A percentile compares a stretch with the other conserved stretches of the same genome.
phyloP scores from a whole-genome alignment of 805 yeast genomes.

The Wickerhamiella dianesei region DNA sequence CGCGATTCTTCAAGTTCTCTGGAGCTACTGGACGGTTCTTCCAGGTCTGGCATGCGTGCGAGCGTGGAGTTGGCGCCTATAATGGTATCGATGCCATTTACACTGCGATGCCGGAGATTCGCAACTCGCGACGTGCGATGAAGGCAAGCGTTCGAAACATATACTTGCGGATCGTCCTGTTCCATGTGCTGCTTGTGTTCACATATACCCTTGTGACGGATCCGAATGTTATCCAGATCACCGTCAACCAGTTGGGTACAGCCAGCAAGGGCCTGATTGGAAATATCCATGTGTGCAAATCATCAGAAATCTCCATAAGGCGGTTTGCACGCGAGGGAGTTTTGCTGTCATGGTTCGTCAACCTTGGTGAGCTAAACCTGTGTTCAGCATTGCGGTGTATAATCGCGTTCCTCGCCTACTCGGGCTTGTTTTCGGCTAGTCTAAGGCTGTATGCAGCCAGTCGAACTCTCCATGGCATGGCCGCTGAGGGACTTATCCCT shows the following conservation, averaged over 20 bases:
- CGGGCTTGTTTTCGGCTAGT: conserved; percentile 7
- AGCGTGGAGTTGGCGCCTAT: conserved; percentile 4
- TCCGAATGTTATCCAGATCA: conserved; percentile 2
- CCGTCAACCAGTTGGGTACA: neutral
- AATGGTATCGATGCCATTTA: conserved; percentile 11
- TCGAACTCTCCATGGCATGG: conserved; percentile 13
- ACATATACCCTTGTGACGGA: conserved; percentile 8
- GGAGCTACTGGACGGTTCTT: conserved; percentile 7
- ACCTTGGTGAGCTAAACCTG: conserved; percentile 2
- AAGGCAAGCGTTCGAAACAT: conserved; percentile 5
- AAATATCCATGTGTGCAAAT: neutral
- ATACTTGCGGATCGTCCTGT: conserved; percentile 4
- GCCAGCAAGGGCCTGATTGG: neutral
- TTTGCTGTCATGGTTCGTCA: conserved; percentile 8
- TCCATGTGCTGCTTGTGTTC: conserved; percentile 7
- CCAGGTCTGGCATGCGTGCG: conserved; percentile 8
- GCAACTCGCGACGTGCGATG: conserved; percentile 16
- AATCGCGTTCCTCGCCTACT: conserved; percentile 8
- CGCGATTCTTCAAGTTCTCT: neutral
- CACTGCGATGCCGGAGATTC: conserved; percentile 14
- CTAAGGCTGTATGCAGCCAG: conserved; percentile 12
- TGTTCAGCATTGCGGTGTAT: conserved; percentile 7
- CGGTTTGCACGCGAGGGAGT: conserved; percentile 3
- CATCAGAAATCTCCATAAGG: neutral
- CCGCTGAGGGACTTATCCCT: conserved; percentile 7